Percentiles rank a stretch among this genome's conserved stretches.
Evolutionary conservation across 2,329 filamentous ascomycete species (phyloP).

Genomic region (Exophiala calicioides): DNA sequence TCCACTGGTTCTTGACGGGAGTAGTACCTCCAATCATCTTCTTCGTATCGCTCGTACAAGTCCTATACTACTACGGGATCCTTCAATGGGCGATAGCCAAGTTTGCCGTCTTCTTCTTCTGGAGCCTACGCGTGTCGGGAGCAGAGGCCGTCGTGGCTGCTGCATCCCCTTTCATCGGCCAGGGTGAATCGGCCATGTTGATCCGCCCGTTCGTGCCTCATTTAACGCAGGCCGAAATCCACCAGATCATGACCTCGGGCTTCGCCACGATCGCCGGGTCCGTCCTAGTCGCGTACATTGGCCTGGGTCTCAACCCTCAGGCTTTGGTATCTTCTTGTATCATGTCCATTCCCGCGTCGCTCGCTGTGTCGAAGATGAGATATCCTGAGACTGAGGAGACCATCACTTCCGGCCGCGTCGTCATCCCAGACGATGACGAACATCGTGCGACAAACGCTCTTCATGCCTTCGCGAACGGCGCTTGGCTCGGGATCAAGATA

Average conservation of each 20-base stretch:
- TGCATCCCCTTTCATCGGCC: conserved; percentile 89
- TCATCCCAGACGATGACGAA: conserved; percentile 77
- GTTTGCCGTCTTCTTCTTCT: conserved; percentile 89
- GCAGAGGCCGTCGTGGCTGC: conserved; percentile 92
- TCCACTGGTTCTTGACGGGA: conserved; percentile 69
- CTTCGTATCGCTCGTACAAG: conserved; percentile 89
- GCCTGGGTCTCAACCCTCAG: conserved; percentile 78
- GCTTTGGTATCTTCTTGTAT: conserved; percentile 88
- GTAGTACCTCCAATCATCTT: conserved; percentile 94
- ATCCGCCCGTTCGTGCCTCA: conserved; percentile 84
- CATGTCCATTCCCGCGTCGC: conserved; percentile 90
- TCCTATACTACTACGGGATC: conserved; percentile 77
- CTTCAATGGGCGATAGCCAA: conserved; percentile 89
- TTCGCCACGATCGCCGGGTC: conserved; percentile 91
- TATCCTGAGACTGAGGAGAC: conserved; percentile 88
- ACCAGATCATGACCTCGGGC: conserved; percentile 89
- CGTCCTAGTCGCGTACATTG: conserved; percentile 82
- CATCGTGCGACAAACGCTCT: conserved; percentile 75
- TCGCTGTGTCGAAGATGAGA: conserved; percentile 85
- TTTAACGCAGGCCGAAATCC: conserved; percentile 82
- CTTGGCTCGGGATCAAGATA: conserved; percentile 84
- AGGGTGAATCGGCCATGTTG: conserved; percentile 91
- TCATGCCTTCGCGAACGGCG: conserved; percentile 81
- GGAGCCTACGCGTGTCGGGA: conserved; percentile 80
- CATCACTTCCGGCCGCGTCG: conserved; percentile 76